Evolutionary conservation across 2,329 filamentous ascomycete species (phyloP), one percentile per base, ranked within the genome.

Genomic region (Ophiostoma sp.): DNA sequence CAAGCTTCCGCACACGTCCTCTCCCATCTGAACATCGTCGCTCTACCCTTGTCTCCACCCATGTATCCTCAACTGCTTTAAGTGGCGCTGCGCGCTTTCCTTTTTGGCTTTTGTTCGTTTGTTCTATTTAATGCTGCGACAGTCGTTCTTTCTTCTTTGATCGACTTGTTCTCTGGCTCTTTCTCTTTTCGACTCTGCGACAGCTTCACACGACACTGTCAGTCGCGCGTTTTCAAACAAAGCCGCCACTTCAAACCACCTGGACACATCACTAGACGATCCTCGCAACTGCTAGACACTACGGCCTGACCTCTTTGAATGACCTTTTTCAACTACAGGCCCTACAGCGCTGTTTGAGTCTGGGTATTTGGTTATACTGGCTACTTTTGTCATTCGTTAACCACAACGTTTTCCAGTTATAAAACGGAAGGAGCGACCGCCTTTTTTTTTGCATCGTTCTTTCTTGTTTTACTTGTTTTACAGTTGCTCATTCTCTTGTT

Each of bases 401-500:
- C 27, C 27, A 63, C 38, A 63, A 14, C 60, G 60, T 16, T 16
- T 9, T 40, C 4, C 9, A 63, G 18, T 18, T 27, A 47, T 68
- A 68, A 68, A 65, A 68, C 66, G 67, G 67, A 64, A 68, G 47
- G 63, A 65, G 45, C 67, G 52, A 68, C 58, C 38, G 40, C n/a
- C 40, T 27, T 27, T 27, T 36, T 18, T 11, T 14, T 11, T 18
- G 9, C n/a, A 55, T 18, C 27, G 60, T 44, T 11, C 40, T 18
- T 42, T 7, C 1, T 27, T 18, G 40, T 8, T 42, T 18, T 41
- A 40, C 12, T 60, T 6, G 8, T 44, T 2, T 40, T 38, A 5
- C 55, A 60, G 55, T 60, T 4, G 27, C 27, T 60, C 55, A 16
- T 60, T 60, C 55, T 60, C 38, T 7, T 60, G 14, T 40, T 38